phyloP scores from a whole-genome alignment of 768 basidiomycete species.

The Rhodocollybia butyracea region DNA sequence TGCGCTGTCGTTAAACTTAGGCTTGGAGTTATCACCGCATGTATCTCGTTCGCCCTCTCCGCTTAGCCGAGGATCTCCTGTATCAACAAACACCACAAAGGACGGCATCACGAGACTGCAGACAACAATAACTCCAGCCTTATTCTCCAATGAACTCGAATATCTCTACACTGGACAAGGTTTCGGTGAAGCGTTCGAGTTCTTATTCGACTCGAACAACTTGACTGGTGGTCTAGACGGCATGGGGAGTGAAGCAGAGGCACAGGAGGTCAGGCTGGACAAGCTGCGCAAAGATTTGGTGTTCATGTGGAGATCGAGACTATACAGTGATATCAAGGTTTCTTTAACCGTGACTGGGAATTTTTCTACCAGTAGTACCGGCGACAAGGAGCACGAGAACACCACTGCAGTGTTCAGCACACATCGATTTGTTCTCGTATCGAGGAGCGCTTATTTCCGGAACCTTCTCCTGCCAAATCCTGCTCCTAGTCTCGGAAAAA shows the following conservation, averaged over 20 bases:
- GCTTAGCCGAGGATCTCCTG: conserved; percentile 35
- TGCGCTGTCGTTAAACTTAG: conserved; percentile 51
- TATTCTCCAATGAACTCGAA: conserved; percentile 90
- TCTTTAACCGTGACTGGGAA: conserved; percentile 54
- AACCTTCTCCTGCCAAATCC: conserved; percentile 32
- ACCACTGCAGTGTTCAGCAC: conserved; percentile 85
- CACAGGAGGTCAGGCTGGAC: conserved; percentile 50
- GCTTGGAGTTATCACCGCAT: conserved; percentile 14
- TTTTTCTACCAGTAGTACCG: background rate
- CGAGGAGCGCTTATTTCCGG: conserved; percentile 86
- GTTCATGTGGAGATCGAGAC: conserved; percentile 75
- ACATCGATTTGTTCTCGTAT: conserved; percentile 90
- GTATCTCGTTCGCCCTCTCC: conserved; percentile 44
- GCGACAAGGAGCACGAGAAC: conserved; percentile 51
- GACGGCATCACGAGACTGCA: conserved; percentile 52
- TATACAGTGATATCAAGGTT: conserved; percentile 80
- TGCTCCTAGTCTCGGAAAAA: too few relatives aligned
- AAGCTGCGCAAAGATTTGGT: conserved; percentile 66
- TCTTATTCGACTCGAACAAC: conserved; percentile 67
- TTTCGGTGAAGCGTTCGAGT: conserved; percentile 84
- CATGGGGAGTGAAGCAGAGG: conserved; percentile 28
- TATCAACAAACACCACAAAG: conserved; percentile 36
- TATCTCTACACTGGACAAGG: conserved; percentile 93
- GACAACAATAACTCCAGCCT: conserved; percentile 67
- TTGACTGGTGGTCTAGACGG: conserved; percentile 40